Evolutionary conservation across 176 grass and related monocot species (phyloP), one percentile per base, ranked within the genome.

Genomic region (Ensete glaucum): DNA sequence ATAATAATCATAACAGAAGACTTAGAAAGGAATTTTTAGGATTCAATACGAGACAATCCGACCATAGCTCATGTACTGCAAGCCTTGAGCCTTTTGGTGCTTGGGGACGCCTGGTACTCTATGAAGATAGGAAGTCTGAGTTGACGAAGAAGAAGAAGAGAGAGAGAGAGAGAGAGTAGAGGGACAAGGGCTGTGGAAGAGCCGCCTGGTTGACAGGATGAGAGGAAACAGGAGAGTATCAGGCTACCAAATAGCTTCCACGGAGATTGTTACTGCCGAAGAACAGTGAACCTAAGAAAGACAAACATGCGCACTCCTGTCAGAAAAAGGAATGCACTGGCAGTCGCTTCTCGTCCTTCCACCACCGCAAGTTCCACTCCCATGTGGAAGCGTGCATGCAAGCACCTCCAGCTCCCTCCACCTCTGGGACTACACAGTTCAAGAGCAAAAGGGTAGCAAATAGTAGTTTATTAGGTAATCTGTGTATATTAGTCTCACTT

Each of bases 161-260:
- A 49, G 67, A 17, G 50, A 62, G 83, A 73, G 72, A 78, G 83
- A 84, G 72, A 84, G 27, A 71, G 43, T 12, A 69, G 75, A 50
- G 26, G 67, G 86, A 69, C 67, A 69, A 69, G 15, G 67, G 48
- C 25, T 69, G 27, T 27, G 16, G 50, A 63, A 53, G 74, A 91
- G 89, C 81, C 85, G 83, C 85, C 89, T 83, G 78, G 78, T 88
- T 91, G 89, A 83, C 89, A 67, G 78, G 78, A 9, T 83, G 85
- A 88, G 89, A 73, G 85, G 53, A 86, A 88, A 83, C 85, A 78
- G 70, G 64, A 50, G 62, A 80, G 88, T 75, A 12, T 25, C 19
- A 63, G 74, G 27, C 54, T 15, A 81, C 75, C 83, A 85, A 91
- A 91, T 83, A 85, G 89, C 85, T 88, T 72, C 73, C 80, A 81